These are phyloP conservation scores for Chaetomium strumarium DNA, from an alignment of 2,329 filamentous ascomycete species.

Conservation along the genomic window DNA sequence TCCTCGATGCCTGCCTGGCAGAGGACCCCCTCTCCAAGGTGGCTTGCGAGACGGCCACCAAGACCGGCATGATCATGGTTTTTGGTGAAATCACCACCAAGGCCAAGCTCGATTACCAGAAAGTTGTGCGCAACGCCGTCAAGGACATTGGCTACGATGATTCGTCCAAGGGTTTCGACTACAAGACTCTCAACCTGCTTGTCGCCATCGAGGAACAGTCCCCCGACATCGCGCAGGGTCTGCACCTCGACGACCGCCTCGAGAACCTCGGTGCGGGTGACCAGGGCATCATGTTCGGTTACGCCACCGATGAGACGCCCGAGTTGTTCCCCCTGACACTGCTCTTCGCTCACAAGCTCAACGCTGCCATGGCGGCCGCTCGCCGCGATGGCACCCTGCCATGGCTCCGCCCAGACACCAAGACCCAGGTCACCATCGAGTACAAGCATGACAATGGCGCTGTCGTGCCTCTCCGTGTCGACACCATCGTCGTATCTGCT, in stretches of 20 bases:
- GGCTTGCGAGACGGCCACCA: slow-evolving; percentile 98
- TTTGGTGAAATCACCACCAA: slow-evolving; percentile 99
- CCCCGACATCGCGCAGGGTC: slow-evolving; percentile 96
- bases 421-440: slow-evolving; percentile 99
- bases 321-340: slow-evolving; percentile 94
- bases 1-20: slow-evolving; percentile 94
- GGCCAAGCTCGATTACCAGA: slow-evolving; percentile 94
- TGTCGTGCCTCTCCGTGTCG: slow-evolving; percentile 83
- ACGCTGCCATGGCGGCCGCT: slow-evolving; percentile 86
- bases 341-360: slow-evolving; percentile 93
- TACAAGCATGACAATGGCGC: slow-evolving; percentile 95
- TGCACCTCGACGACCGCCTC: slow-evolving; percentile 94
- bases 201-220: slow-evolving; percentile 99
- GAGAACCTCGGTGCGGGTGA: slow-evolving; percentile 98
- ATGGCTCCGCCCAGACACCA: slow-evolving; percentile 97
- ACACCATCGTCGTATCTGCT: slow-evolving; percentile 94
- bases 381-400: slow-evolving; percentile 81
- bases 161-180: slow-evolving; percentile 97
- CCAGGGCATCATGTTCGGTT: slow-evolving; percentile 99
- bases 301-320: slow-evolving; percentile 98
- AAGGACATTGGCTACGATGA: slow-evolving; percentile 98
- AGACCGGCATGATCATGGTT: slow-evolving; percentile 99
- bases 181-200: slow-evolving; percentile 98
- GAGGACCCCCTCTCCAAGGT: slow-evolving; percentile 98
- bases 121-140: slow-evolving; percentile 88